Conservation (phyloP, 2,329 filamentous ascomycete genomes). For the Aspergillus tanneri region DNA sequence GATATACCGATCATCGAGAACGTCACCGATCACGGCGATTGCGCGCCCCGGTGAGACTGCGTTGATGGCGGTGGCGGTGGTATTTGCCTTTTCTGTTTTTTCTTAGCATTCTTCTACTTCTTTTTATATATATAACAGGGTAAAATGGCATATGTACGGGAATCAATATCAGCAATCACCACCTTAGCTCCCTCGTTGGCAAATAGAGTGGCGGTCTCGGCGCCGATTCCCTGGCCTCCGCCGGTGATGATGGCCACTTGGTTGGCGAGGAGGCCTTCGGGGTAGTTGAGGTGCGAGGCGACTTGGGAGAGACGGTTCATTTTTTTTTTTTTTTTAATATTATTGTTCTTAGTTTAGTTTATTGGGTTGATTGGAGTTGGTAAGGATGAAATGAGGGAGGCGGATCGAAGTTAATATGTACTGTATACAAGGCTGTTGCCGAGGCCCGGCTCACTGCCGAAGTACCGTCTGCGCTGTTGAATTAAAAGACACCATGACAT, state of each 20-base stretch:
- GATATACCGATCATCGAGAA: slow-evolving; percentile 70
- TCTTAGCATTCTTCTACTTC: slow-evolving; percentile 6
- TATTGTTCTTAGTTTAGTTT: slow-evolving; percentile 3
- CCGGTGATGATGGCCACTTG: slow-evolving; percentile 88
- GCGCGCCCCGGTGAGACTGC: slow-evolving; percentile 61
- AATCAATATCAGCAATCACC: slow-evolving; percentile 79
- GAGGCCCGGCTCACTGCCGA: slow-evolving; percentile 12
- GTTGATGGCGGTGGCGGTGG: slow-evolving; percentile 70
- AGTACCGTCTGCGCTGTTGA: background rate
- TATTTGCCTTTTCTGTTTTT: slow-evolving; percentile 62
- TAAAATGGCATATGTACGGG: no score
- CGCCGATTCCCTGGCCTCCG: slow-evolving; percentile 82
- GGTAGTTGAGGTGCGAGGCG: slow-evolving; percentile 76
- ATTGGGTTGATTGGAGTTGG: slow-evolving; percentile 6
- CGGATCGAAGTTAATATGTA: slow-evolving; percentile 6
- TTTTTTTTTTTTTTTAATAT: slow-evolving; percentile 24
- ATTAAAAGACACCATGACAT: no score
- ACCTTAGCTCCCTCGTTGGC: slow-evolving; percentile 87
- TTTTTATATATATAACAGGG: no score
- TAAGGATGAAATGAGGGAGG: slow-evolving; percentile 8
- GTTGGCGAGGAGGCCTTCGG: slow-evolving; percentile 72
- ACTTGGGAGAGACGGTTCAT: slow-evolving; percentile 66
- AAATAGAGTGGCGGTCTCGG: slow-evolving; percentile 77
- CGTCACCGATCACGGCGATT: slow-evolving; percentile 72
- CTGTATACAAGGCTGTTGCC: slow-evolving; percentile 5